Percentiles rank a stretch among this genome's conserved stretches.
Conservation (phyloP, 2,329 filamentous ascomycete species). For the Penicillium sp. region DNA sequence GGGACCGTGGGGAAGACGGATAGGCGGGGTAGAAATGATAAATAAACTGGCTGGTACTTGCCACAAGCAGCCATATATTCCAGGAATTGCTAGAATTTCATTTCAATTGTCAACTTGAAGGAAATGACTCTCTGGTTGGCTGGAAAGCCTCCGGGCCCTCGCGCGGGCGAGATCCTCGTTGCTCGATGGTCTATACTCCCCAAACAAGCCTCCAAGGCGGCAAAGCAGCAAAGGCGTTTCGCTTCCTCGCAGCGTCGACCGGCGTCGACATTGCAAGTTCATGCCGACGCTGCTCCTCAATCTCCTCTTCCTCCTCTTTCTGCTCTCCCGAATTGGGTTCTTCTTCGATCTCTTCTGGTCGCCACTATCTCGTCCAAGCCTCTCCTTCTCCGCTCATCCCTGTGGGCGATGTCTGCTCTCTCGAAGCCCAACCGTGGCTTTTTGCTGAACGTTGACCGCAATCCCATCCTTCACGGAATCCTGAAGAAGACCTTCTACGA, state of each 20-base stretch:
- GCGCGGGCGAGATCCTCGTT: conserved; percentile 12
- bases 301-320: conserved; percentile 26
- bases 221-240: conserved; percentile 5
- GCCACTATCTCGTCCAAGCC: conserved; percentile 54
- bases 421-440: conserved; percentile 57
- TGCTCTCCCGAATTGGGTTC: conserved; percentile 37
- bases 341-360: conserved; percentile 50
- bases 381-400: conserved; percentile 69
- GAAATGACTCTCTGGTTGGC: conserved; percentile 15
- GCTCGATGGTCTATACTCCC: conserved; percentile 7
- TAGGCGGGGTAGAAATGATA: conserved; percentile 17
- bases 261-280: conserved; percentile 22
- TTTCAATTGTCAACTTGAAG: background rate
- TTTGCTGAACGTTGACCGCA: conserved; percentile 73
- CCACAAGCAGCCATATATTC: background rate
- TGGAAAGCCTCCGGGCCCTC: conserved; percentile 14
- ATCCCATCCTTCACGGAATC: conserved; percentile 70
- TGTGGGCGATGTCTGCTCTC: conserved; percentile 69
- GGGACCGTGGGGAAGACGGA: conserved; percentile 8
- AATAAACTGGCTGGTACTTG: conserved; percentile 11
- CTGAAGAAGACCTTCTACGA: conserved; percentile 73
- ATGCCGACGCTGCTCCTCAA: conserved; percentile 6
- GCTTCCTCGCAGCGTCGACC: conserved; percentile 12
- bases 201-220: background rate
- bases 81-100: background rate